Evolutionary conservation across 2,329 filamentous ascomycete species (phyloP).

Genomic region (Fusarium xyrophilum): DNA sequence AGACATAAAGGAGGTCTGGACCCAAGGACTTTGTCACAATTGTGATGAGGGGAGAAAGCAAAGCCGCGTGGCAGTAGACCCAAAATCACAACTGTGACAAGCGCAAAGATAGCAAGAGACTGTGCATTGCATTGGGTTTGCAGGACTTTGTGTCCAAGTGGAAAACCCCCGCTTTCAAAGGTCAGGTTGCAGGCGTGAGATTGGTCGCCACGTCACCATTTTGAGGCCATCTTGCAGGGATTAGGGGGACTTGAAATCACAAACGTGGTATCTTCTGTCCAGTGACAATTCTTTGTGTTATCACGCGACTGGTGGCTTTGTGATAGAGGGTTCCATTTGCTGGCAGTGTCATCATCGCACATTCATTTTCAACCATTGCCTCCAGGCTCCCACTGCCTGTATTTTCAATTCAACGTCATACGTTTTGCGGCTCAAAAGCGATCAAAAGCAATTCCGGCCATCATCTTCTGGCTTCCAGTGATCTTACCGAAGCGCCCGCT

Average conservation of each 20-base stretch:
- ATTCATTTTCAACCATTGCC: background rate
- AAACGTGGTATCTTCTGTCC: background rate
- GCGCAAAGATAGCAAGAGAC: background rate
- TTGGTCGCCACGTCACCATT: background rate
- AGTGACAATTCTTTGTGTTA: background rate
- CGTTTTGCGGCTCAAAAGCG: background rate
- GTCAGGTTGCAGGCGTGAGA: background rate
- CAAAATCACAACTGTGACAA: conserved; percentile 4
- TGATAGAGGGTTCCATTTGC: background rate
- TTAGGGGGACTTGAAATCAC: background rate
- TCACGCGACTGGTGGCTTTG: background rate
- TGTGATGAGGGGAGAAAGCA: background rate
- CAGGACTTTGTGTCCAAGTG: background rate
- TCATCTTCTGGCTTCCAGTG: background rate
- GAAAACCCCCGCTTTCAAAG: background rate
- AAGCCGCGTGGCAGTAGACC: background rate
- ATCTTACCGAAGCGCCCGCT: background rate
- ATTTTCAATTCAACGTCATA: background rate
- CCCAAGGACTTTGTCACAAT: background rate
- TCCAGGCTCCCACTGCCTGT: background rate
- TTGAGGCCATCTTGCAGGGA: background rate
- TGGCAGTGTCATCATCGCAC: background rate
- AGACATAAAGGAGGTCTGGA: background rate
- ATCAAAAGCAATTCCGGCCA: background rate
- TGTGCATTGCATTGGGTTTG: background rate